Conservation (phyloP, 1,139 yeast species). For the Yamadazyma diospyri region DNA sequence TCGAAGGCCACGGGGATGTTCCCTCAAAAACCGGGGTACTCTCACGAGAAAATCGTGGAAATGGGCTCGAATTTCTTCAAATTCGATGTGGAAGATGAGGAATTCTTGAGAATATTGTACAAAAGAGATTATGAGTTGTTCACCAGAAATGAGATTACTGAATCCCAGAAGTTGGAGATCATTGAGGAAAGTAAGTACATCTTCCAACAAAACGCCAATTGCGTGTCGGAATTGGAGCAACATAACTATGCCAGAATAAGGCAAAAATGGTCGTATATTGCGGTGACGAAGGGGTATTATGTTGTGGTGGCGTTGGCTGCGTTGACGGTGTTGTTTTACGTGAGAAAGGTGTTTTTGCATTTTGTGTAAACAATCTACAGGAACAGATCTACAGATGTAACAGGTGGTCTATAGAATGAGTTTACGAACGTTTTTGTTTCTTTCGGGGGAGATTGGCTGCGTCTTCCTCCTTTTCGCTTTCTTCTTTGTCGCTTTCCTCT, state of each 20-base stretch:
- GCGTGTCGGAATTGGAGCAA: constrained; percentile 63
- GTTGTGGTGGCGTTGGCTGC: constrained; percentile 25
- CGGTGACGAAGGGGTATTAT: constrained; percentile 48
- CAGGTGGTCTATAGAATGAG: no score
- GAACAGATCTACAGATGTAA: no score
- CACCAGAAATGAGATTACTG: constrained; percentile 66
- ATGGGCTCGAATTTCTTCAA: constrained; percentile 70
- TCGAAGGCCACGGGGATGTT: constrained; percentile 68
- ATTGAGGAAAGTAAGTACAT: constrained; percentile 67
- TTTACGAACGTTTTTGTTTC: constrained; percentile 1
- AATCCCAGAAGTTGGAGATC: constrained; percentile 65
- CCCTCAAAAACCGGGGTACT: constrained; percentile 65
- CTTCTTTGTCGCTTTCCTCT: no score
- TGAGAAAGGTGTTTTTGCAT: constrained; percentile 21
- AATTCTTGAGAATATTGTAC: constrained; percentile 58
- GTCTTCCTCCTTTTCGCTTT: constrained; percentile 3
- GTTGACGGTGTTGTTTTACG: constrained; percentile 24
- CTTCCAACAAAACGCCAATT: constrained; percentile 57
- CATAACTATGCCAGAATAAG: constrained; percentile 58
- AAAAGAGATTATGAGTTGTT: constrained; percentile 75
- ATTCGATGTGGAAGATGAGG: constrained; percentile 69
- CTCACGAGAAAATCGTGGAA: constrained; percentile 57
- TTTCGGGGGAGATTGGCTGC: neutral
- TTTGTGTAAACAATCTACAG: no score
- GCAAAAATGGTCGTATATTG: constrained; percentile 54